phyloP scores from a whole-genome alignment of 345 rosid species.

The Nasturtium officinale region DNA sequence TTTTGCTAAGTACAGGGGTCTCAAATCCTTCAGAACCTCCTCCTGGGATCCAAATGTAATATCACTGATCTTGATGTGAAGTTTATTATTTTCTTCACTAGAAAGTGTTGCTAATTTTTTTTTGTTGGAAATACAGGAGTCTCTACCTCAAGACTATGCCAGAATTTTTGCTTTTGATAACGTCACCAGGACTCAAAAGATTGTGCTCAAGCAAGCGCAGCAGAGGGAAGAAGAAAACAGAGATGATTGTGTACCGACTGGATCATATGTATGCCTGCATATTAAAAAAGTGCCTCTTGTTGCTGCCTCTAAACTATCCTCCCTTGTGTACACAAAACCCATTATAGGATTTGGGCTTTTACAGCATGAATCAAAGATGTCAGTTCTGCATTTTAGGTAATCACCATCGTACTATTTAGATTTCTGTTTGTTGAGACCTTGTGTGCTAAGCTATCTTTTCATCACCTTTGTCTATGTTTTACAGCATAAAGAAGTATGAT shows the following conservation, averaged over 20 bases:
- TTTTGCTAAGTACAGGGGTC: conserved; percentile 87
- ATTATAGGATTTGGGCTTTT: conserved; percentile 77
- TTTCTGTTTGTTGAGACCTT: conserved; percentile 22
- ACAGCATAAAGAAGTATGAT: conserved; percentile 84
- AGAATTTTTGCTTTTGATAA: conserved; percentile 92
- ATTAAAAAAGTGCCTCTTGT: conserved; percentile 65
- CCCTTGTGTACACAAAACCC: conserved; percentile 51
- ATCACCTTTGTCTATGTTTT: conserved; percentile 17
- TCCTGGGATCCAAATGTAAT: conserved; percentile 92
- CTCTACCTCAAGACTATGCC: conserved; percentile 89
- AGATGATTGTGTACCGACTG: conserved; percentile 60
- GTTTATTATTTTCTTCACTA: conserved; percentile 1
- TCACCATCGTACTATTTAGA: background rate
- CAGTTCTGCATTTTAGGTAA: conserved; percentile 96
- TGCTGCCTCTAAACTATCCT: conserved; percentile 64
- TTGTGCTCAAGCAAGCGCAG: conserved; percentile 63
- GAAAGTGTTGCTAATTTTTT: background rate
- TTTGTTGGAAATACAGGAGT: conserved; percentile 66
- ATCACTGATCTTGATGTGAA: conserved; percentile 21
- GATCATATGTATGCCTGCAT: conserved; percentile 74
- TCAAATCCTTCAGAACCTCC: conserved; percentile 93
- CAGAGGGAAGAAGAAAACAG: conserved; percentile 57
- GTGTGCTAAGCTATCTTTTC: conserved; percentile 20
- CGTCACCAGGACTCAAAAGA: conserved; percentile 78
- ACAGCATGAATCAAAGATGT: conserved; percentile 96